Base-by-base conservation (phyloP, 2,329 filamentous ascomycete genomes). In the Fusarium sp. region DNA sequence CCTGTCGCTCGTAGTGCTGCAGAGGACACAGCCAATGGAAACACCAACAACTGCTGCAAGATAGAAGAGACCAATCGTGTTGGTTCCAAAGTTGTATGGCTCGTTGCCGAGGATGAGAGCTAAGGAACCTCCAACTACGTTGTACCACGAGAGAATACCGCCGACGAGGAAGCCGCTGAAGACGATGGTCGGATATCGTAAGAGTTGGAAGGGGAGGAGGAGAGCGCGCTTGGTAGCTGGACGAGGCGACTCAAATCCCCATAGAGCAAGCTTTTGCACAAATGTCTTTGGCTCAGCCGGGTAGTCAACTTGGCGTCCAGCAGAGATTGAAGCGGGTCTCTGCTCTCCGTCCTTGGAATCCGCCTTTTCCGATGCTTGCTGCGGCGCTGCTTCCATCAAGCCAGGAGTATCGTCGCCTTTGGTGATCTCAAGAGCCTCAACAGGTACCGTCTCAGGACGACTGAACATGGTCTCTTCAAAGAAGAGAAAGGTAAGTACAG, bases 381-480 rank as follows among this genome's bases (percentile, higher is more conserved):
- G 4, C 7, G 52, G 14, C 1, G 29, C 27, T 0, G 29, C 52
- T 24, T 56, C 52, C 29, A 56, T 22, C 20, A 56, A 22, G 0
- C 52, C 20, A 1, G 78, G 3, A 65, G 27, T 11, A 77, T 73
- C 31, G 2, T 56, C 52, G 4, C 31, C 52, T 67, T 40, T 47
- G 8, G 13, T 5, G 24, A 11, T 13, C 56, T 60, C 1, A 22
- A 45, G 7, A 66, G 52, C 22, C 40, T 61, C 11, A 22, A 5
- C 61, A 64, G 2, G 54, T 35, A 22, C 57, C 13, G 6, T 14
- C 37, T 20, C 22, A n/a, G 20, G 66, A 38, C 73, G 69, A 59
- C 70, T 72, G 56, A 68, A 77, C 70, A 77, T 79, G 0, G 77
- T 79, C 56, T 79, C 77, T 22, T 78, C 75, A 7, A 78, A 76